Conservation (phyloP, 2,329 filamentous ascomycete genomes). For the Sphaerulina vaccinii region DNA sequence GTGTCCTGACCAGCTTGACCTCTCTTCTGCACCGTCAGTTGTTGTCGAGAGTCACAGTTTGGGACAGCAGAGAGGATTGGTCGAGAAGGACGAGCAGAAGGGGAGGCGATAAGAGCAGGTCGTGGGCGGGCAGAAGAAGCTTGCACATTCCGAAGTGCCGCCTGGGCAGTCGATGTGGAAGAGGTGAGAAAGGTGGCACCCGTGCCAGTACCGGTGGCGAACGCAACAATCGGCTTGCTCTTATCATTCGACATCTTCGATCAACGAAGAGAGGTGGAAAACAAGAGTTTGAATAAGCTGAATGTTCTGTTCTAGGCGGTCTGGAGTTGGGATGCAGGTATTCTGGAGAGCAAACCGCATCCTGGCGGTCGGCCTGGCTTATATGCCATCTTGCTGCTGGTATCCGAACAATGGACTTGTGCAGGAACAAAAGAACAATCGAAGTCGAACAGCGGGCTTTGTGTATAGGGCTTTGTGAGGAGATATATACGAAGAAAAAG, state of each 20-base stretch:
- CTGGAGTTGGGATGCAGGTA: neutral
- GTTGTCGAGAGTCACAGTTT: neutral
- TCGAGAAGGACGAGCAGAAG: neutral
- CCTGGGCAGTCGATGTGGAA: no score
- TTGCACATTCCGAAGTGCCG: neutral
- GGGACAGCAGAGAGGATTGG: neutral
- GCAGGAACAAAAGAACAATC: neutral
- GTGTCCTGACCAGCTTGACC: neutral
- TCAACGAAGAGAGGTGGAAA: neutral
- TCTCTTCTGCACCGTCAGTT: neutral
- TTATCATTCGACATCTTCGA: neutral
- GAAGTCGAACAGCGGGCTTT: no score
- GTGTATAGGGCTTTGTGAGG: neutral
- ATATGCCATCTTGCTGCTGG: neutral
- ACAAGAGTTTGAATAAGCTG: neutral
- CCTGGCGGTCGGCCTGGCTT: neutral
- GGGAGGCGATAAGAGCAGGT: neutral
- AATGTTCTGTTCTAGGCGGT: neutral
- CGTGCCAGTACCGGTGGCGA: neutral
- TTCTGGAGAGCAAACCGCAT: neutral
- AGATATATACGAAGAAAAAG: neutral
- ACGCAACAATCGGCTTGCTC: neutral
- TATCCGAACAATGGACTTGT: neutral
- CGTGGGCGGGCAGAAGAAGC: neutral
- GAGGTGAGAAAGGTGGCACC: neutral